Evolutionary conservation across 78 protist genomes (phyloP).

Genomic region (Dictyostelium firmibasis): DNA sequence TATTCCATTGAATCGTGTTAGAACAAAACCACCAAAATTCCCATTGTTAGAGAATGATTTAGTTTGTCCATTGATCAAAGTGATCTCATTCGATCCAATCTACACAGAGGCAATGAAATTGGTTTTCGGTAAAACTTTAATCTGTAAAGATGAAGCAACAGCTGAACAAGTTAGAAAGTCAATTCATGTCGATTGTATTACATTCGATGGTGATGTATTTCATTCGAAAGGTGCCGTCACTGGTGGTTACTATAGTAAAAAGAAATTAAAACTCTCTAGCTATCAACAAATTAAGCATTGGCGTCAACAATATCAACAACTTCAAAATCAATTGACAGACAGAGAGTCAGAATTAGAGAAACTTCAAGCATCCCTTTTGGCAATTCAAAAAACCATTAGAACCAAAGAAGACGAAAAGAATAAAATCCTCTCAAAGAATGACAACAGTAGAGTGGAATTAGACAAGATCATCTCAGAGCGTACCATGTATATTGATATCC

Average conservation of each 20-base stretch:
- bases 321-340: background rate
- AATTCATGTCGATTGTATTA: conserved; percentile 87
- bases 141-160: conserved; percentile 80
- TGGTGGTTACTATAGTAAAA: conserved; percentile 95
- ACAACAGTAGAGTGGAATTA: background rate
- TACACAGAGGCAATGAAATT: conserved; percentile 50
- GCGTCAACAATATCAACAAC: background rate
- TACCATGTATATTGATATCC: background rate
- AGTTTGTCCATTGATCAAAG: conserved; percentile 34
- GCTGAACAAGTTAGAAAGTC: conserved; percentile 69
- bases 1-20: conserved; percentile 92
- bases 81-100: conserved; percentile 14
- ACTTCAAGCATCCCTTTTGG: background rate
- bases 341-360: background rate
- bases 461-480: background rate
- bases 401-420: background rate
- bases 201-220: conserved; percentile 94
- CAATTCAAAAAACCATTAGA: background rate
- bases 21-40: background rate
- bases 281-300: conserved; percentile 1
- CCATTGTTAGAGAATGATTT: background rate
- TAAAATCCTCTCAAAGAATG: background rate
- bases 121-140: conserved; percentile 90
- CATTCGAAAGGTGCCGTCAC: conserved; percentile 91
- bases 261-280: conserved; percentile 25